These are phyloP conservation scores for Blastobotrys niveus DNA, from an alignment of 1,139 yeast genomes.

Conservation along the genomic window DNA sequence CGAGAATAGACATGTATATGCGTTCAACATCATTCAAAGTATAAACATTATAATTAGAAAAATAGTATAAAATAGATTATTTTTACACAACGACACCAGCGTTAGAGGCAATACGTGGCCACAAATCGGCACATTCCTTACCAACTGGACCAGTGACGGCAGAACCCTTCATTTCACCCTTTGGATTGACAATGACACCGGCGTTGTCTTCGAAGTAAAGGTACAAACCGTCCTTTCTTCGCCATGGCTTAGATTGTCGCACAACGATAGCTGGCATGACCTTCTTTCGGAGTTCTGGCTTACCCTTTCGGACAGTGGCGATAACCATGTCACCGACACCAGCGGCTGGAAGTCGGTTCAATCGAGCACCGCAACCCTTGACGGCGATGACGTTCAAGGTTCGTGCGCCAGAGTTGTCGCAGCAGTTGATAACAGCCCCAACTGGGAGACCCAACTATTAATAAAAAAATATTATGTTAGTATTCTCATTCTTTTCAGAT, in stretches of 20 bases:
- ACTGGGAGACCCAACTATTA: constrained; percentile 93
- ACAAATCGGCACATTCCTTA: constrained; percentile 99
- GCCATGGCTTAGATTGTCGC: constrained; percentile 99
- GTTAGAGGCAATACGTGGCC: constrained; percentile 99
- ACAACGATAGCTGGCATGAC: constrained; percentile 99
- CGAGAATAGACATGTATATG: no score
- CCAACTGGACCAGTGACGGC: constrained; percentile 99
- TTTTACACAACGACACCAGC: constrained; percentile 99
- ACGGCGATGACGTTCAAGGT: constrained; percentile 98
- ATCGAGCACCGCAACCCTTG: constrained; percentile 99
- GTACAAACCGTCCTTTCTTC: constrained; percentile 99
- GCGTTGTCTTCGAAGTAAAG: constrained; percentile 99
- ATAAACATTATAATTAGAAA: not conserved
- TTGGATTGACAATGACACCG: constrained; percentile 99
- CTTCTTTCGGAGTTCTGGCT: constrained; percentile 99
- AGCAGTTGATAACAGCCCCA: constrained; percentile 99
- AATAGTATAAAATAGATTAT: constrained; percentile 5
- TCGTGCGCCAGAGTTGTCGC: constrained; percentile 99
- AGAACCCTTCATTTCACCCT: constrained; percentile 99
- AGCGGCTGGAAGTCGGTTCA: constrained; percentile 99
- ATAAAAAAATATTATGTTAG: not conserved
- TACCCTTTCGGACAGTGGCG: constrained; percentile 99
- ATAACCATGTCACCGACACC: constrained; percentile 99
- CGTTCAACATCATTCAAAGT: not conserved
- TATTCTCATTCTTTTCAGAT: no score